These are phyloP conservation scores for Ajuga chamaepitys DNA, from an alignment of 257 asterid genomes.

Conservation along the genomic window DNA sequence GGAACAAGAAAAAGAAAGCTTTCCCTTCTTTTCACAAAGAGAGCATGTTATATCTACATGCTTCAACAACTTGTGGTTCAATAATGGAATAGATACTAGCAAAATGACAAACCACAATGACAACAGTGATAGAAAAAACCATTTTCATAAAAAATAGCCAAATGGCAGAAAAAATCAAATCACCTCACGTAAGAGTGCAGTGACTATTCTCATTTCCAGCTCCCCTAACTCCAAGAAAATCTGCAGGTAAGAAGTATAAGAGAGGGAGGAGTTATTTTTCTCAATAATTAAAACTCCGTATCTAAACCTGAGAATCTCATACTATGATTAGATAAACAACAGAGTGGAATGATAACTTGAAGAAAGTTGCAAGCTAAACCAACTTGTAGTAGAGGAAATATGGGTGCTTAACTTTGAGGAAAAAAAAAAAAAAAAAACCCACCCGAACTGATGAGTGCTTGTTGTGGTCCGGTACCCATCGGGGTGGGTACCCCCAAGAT, in stretches of 20 bases:
- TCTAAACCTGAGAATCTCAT: too few species aligned
- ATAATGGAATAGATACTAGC: not conserved
- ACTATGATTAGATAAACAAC: not conserved
- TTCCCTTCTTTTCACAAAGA: not conserved
- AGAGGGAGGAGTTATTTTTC: not conserved
- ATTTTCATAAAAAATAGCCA: too few species aligned
- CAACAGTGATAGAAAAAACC: not conserved
- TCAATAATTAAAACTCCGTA: slow-evolving; percentile 2
- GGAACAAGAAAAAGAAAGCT: not conserved
- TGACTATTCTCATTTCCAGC: slow-evolving; percentile 67
- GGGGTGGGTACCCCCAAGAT: too few species aligned
- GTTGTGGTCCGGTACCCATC: too few species aligned
- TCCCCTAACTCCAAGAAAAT: slow-evolving; percentile 83
- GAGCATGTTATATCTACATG: not conserved
- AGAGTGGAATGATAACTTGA: not conserved
- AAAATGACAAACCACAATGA: not conserved
- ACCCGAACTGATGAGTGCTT: too few species aligned
- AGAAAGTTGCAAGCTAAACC: not conserved
- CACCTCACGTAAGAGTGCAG: slow-evolving; percentile 81
- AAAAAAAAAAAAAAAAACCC: too few species aligned
- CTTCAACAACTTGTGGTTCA: not conserved
- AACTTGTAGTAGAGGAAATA: not conserved
- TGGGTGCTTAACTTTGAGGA: too few species aligned
- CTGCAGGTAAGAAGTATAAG: slow-evolving; percentile 32
- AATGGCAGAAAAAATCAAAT: slow-evolving; percentile 5